Evolutionary conservation across 31 red algal genomes (phyloP), one percentile per base, ranked within the genome.

Genomic region (Odonthalia washingtoniensis): DNA sequence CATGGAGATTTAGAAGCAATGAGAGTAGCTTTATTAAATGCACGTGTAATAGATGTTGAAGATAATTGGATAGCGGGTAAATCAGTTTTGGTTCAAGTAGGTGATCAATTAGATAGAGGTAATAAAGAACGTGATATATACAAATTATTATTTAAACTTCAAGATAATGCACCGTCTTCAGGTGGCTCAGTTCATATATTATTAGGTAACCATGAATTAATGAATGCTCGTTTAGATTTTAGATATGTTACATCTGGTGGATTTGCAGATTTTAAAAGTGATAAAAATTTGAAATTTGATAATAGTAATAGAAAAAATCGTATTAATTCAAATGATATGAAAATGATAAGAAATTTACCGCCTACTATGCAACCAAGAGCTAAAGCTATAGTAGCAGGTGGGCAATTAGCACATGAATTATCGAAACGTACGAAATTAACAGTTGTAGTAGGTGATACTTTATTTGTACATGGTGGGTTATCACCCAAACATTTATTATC

Each of bases 401-500:
- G 94, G 27, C 84, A 91, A 6, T 84, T 93, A 27, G 95, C 95
- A 46, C 31, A 78, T 1, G 79, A 88, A 68, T 46, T 96, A 42
- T 85, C 92, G 43, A 66, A 95, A 26, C 90, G 94, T 60, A 78
- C 84, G n/a, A 65, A 85, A 34, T 75, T 99, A 14, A 77, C 81
- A 5, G 77, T 99, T 1, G 83, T 99, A 37, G 77, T 99, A 30
- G 97, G 97, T 18, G 97, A 99, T 78, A 96, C 82, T 53, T 33
- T 99, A 38, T 99, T 99, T 89, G 97, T 99, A 39, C 97, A 99
- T 77, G 97, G 92, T 6, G 95, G 94, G 12, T 88, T 99, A 26
- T 87, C 75, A 0, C 72, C 86, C 31, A 70, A 81, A 4, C 94
- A 95, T 83, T 65, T 96, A 57, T 63, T 87, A 52, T 83, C 44